Evolutionary conservation across 1,139 yeast species (phyloP), one percentile per base, ranked within the genome.

Genomic region (Magnusiomyces sp.): DNA sequence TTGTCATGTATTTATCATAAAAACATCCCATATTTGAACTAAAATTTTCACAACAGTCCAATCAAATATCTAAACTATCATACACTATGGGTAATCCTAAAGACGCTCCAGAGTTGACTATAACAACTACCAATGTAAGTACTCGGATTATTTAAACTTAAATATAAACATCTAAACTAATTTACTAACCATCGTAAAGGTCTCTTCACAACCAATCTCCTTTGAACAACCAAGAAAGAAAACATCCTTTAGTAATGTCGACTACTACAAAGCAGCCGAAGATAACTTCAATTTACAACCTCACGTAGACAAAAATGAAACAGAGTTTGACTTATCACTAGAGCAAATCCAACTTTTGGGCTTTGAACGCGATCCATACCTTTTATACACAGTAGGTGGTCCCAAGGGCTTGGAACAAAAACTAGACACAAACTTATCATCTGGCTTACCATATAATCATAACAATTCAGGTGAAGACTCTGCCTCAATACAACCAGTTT

Each of bases 311-410:
- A 4, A 23, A 23, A 23, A 23, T 23, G 29, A 46, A 20, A 46
- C 49, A 6, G 29, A 49, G n/a, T 51, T 48, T 38, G 48, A 39
- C 13, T 43, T 51, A 19, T 58, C 63, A 5, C 62, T 65, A 3
- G 61, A 56, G 39, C 71, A 71, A 53, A 63, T 71, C 34, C 58
- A 59, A 40, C 56, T 64, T 6, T 61, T 71, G 37, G 59, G 67
- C 14, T 75, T 71, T 50, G 71, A 72, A n/a, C 70, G 70, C 49
- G 66, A 69, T 47, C 63, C 70, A 5, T 64, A 61, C 47, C 62
- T 70, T 13, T 56, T 71, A 42, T 48, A 57, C 23, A 64, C 59
- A 19, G 53, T 67, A 33, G 71, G 70, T 27, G 65, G 65, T 14
- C 33, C 47, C 10, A 40, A 49, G 19, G 47, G 49, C n/a, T 47